Percentiles rank a stretch among this genome's conserved stretches.
Conservation (phyloP, 257 asterid genomes). For the Oldenlandia corymbosa region DNA sequence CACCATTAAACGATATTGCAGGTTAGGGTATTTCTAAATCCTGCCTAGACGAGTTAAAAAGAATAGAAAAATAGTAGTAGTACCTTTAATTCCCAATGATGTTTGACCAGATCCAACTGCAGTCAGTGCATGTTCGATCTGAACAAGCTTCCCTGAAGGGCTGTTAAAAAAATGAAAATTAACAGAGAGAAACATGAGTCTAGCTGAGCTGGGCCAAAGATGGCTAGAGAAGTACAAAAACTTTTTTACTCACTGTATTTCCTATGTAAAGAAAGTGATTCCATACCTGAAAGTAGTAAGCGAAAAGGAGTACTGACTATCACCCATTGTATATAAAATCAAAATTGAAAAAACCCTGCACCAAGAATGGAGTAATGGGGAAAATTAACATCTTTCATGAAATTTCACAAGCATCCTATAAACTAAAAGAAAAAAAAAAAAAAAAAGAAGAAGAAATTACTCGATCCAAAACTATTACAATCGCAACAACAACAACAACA, state of each 20-base stretch:
- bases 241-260: too few relatives aligned
- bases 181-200: not conserved
- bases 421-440: too few relatives aligned
- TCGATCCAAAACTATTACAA: too few relatives aligned
- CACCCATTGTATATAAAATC: slow-evolving; percentile 56
- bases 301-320: slow-evolving; percentile 97
- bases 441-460: too few relatives aligned
- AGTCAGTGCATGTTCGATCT: slow-evolving; percentile 95
- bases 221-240: not conserved
- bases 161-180: slow-evolving; percentile 31
- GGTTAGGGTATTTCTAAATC: too few relatives aligned
- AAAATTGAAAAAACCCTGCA: slow-evolving; percentile 9
- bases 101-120: slow-evolving; percentile 99
- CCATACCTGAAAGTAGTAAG: slow-evolving; percentile 95
- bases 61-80: not conserved
- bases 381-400: not conserved
- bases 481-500: too few relatives aligned
- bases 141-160: slow-evolving; percentile 98
- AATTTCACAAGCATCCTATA: not conserved
- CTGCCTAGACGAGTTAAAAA: not conserved
- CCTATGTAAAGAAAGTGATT: not conserved
- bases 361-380: not conserved
- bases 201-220: not conserved
- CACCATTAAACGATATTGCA: too few relatives aligned
- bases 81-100: slow-evolving; percentile 95